Evolutionary conservation across 495 filamentous ascomycete genomes (phyloP), one percentile per base, ranked within the genome.

Genomic region (Astrothelium subdiscretum): DNA sequence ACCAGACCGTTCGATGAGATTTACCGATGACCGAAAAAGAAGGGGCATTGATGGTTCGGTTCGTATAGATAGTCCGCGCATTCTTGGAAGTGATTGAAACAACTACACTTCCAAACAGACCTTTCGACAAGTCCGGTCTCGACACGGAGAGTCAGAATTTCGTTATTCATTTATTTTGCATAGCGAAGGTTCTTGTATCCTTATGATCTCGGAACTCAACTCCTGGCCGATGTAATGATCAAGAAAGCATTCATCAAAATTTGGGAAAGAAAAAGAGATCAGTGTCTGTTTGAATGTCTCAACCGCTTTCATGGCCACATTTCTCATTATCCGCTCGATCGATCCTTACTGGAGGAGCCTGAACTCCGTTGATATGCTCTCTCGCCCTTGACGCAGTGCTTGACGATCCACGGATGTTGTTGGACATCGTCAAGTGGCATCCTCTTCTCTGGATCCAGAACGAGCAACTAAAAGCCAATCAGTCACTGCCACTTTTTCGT

Each of bases 1-100:
- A 97, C 91, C 2, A 78, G 95, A 65, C 94, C 94, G 11, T 98
- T 98, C 74, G 90, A 97, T 74, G 91, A 96, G 69, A 91, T 98
- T 32, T 98, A 95, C 72, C 84, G 90, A 76, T 98, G 74, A 87
- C 18, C 15, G 35, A 27, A 44, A 40, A 42, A 15, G 18, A 11
- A 43, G 11, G 32, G n/a, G 22, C 24, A 20, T 8, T 10, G 12
- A 26, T 26, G 22, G 6, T 31, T 52, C 26, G 1, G 22, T 62
- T 18, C 13, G 20, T 4, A 18, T 6, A 22, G n/a, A 4, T 38
- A 11, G 4, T 20, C 31, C 11, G 12, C 12, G 8, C 5, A 2
- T 20, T 11, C 15, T 12, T 12, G 22, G 8, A 29, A 15, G 20
- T 20, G 8, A 11, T 11, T 8, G 20, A 2, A 54, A 27, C 8